phyloP scores from a whole-genome alignment of 371 early-diverging fungal genomes.

The Mucor lusitanicus region DNA sequence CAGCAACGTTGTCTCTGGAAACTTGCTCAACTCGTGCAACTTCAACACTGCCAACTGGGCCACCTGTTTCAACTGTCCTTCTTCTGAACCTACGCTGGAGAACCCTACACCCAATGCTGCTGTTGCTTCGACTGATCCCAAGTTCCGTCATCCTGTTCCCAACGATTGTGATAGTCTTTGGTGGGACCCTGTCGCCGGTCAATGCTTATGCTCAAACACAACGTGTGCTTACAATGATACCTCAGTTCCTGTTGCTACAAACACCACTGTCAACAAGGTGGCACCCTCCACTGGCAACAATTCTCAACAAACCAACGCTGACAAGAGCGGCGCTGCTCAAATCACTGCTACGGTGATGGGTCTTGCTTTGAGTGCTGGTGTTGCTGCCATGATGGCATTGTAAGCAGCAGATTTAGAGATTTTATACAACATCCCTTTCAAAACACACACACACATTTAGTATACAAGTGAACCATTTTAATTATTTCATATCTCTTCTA shows the following conservation, averaged over 20 bases:
- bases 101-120: constrained; percentile 56
- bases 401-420: background rate
- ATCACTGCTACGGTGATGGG: background rate
- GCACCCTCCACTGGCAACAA: constrained; percentile 1
- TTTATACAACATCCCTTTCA: background rate
- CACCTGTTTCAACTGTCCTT: constrained; percentile 72
- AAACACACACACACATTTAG: too few species aligned
- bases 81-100: constrained; percentile 47
- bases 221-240: constrained; percentile 57
- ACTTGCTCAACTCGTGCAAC: constrained; percentile 56
- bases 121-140: constrained; percentile 39
- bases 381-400: constrained; percentile 11
- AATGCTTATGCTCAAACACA: constrained; percentile 53
- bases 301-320: background rate
- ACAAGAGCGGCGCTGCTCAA: background rate
- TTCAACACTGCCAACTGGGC: constrained; percentile 56
- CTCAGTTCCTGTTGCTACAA: constrained; percentile 42
- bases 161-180: constrained; percentile 69
- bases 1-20: constrained; percentile 47
- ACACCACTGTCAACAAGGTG: constrained; percentile 11
- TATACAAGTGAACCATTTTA: background rate
- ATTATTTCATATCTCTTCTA: background rate
- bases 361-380: constrained; percentile 6
- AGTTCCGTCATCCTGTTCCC: constrained; percentile 59
- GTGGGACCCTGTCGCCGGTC: constrained; percentile 73